Percentiles rank a stretch among this genome's conserved stretches.
Conservation (phyloP, 352 stramenopile genomes). For the Pythium monospermum region DNA sequence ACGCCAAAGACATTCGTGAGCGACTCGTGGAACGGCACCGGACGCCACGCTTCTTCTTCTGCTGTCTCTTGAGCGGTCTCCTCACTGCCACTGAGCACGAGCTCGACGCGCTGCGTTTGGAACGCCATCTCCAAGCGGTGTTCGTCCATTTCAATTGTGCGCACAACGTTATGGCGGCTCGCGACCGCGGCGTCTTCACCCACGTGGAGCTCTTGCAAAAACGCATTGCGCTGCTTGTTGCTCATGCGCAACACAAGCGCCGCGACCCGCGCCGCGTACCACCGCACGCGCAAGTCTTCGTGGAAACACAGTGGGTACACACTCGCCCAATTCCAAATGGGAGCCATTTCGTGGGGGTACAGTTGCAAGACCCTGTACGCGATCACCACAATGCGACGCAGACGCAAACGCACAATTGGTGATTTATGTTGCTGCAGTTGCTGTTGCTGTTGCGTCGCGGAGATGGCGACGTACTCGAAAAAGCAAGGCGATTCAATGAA, state of each 20-base stretch:
- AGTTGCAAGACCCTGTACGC: conserved; percentile 50
- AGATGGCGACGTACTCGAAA: conserved; percentile 63
- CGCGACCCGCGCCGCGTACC: conserved; percentile 57
- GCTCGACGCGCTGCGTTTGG: conserved; percentile 46
- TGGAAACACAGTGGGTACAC: conserved; percentile 82
- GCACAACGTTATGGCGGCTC: conserved; percentile 26
- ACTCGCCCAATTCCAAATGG: conserved; percentile 77
- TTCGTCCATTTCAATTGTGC: conserved; percentile 59
- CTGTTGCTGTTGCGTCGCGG: conserved; percentile 33
- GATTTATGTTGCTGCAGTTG: conserved; percentile 29
- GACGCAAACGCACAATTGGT: conserved; percentile 23
- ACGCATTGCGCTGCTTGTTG: conserved; percentile 57
- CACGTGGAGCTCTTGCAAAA: conserved; percentile 48
- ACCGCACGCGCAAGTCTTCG: conserved; percentile 47
- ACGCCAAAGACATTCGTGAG: conserved; percentile 83
- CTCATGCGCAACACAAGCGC: conserved; percentile 62
- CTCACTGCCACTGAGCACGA: conserved; percentile 2
- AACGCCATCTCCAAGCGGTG: conserved; percentile 33
- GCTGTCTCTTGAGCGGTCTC: neutral
- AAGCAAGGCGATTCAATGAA: conserved; percentile 67
- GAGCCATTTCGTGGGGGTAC: conserved; percentile 43
- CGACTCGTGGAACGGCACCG: conserved; percentile 61
- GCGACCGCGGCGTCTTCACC: conserved; percentile 41
- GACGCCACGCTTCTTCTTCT: neutral
- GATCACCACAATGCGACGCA: conserved; percentile 53